Evolutionary conservation across 441 rosid species (phyloP).

Genomic region (Iberis amara): DNA sequence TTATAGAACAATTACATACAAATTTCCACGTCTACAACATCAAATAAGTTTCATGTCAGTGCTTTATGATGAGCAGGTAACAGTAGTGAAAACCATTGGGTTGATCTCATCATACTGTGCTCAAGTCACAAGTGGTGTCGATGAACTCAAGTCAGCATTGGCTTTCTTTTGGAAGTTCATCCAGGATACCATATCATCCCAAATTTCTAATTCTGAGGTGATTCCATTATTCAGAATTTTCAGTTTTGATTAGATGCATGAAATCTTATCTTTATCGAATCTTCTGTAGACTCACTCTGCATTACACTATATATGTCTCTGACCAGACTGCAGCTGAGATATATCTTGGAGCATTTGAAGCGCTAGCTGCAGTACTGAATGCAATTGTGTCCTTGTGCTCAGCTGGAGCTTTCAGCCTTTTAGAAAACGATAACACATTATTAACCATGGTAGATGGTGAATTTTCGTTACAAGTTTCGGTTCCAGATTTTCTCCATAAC

Average conservation of each 20-base stretch:
- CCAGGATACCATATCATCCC: conserved; percentile 47
- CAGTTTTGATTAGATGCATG: conserved; percentile 16
- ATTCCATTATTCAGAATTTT: conserved; percentile 18
- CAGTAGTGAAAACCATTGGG: conserved; percentile 57
- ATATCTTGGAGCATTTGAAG: conserved; percentile 75
- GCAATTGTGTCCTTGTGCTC: conserved; percentile 45
- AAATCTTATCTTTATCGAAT: conserved; percentile 13
- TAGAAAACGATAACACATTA: conserved; percentile 40
- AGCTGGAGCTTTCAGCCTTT: conserved; percentile 44
- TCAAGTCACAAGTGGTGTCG: conserved; percentile 34
- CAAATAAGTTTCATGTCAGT: conserved; percentile 13
- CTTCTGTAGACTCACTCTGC: conserved; percentile 10
- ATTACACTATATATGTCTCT: conserved; percentile 21
- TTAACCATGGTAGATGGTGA: conserved; percentile 37
- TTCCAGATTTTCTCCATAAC: conserved; percentile 61
- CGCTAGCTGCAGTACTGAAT: conserved; percentile 54
- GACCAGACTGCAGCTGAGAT: conserved; percentile 74
- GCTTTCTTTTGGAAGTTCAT: conserved; percentile 65
- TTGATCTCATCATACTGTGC: conserved; percentile 54
- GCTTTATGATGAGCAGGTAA: conserved; percentile 46
- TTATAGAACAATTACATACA: neutral
- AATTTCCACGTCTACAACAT: neutral
- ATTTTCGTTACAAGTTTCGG: conserved; percentile 54
- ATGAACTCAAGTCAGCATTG: conserved; percentile 42
- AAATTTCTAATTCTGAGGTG: conserved; percentile 65